These are phyloP conservation scores for Aschersonia sp. DNA, from an alignment of 2,329 filamentous ascomycete species.

Conservation along the genomic window DNA sequence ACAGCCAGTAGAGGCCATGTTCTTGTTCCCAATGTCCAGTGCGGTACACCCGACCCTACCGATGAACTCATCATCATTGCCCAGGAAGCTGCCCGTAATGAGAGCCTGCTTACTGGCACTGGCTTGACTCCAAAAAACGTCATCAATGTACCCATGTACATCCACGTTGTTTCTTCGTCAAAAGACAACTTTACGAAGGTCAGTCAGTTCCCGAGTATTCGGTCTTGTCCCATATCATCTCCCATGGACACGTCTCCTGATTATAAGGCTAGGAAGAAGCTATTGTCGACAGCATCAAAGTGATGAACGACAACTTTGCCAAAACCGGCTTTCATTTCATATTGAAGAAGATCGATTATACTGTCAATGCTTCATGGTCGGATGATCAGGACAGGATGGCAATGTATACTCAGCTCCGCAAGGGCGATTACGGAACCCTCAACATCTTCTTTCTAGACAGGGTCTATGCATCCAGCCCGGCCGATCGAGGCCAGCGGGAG, in stretches of 20 bases:
- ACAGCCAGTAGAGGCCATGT: background rate
- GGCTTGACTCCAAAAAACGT: background rate
- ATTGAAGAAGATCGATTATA: background rate
- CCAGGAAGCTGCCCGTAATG: background rate
- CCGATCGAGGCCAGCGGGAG: background rate
- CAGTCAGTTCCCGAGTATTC: background rate
- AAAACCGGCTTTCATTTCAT: background rate
- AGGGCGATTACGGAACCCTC: slow-evolving; percentile 21
- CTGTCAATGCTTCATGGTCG: background rate
- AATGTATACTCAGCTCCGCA: slow-evolving; percentile 13
- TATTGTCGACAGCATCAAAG: background rate
- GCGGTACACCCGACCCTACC: slow-evolving; percentile 1
- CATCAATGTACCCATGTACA: slow-evolving; percentile 1
- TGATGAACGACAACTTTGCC: background rate
- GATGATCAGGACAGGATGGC: background rate
- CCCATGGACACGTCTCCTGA: background rate
- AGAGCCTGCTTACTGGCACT: background rate
- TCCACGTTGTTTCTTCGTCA: background rate
- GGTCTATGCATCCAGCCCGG: slow-evolving; percentile 6
- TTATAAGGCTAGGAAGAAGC: background rate
- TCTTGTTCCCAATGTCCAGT: background rate
- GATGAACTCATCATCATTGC: background rate
- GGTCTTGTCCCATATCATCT: background rate
- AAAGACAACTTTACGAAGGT: background rate
- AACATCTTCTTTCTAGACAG: slow-evolving; percentile 25